Evolutionary conservation across 768 basidiomycete genomes (phyloP), one percentile per base, ranked within the genome.

Genomic region (Pleurotus citrinopileatus): DNA sequence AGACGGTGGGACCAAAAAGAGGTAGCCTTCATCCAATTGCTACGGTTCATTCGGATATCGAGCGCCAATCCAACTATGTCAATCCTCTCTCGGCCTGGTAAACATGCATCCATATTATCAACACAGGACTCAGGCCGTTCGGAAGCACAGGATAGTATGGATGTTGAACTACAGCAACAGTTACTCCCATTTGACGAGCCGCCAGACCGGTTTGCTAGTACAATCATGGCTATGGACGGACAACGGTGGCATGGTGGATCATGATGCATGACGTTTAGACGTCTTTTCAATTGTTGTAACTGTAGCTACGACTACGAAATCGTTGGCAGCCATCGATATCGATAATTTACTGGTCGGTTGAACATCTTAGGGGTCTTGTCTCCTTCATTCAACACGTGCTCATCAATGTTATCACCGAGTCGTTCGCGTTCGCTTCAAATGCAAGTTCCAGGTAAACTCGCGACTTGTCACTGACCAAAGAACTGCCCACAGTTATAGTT

Each of bases 1-100:
- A 79, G 87, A 36, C 70, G 72, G 55, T 94, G 91, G 91, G 88
- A 92, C 61, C 84, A 88, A 59, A 82, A 80, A 55, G 88, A 91
- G 60, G 70, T 82, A 3, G 80, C 86, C 3, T 94, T 79, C 65
- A 75, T 87, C 36, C 78, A 87, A 48, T 75, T 84, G 13, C 73
- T 94, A 48, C 85, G 88, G 38, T 89, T 87, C 67, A 81, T 92
- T 57, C 83, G 89, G 54, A 84, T 94, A 68, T 85, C 75, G 46
- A 84, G 86, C 63, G 65, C 68, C 15, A 69, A 81, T 42, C 80
- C 82, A 0, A 67, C 73, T 1, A 53, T 69, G 5, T 63, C 71
- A 15, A 65, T 83, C 28, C 70, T 89, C 9, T 82, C 88, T 12
- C 78, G 75, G 56, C 78, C 78, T 23, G 89, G 89, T 12, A 80